Percentiles rank a stretch among this genome's conserved stretches.
phyloP scores from a whole-genome alignment of 768 basidiomycete genomes.

The Trametes gibbosa region DNA sequence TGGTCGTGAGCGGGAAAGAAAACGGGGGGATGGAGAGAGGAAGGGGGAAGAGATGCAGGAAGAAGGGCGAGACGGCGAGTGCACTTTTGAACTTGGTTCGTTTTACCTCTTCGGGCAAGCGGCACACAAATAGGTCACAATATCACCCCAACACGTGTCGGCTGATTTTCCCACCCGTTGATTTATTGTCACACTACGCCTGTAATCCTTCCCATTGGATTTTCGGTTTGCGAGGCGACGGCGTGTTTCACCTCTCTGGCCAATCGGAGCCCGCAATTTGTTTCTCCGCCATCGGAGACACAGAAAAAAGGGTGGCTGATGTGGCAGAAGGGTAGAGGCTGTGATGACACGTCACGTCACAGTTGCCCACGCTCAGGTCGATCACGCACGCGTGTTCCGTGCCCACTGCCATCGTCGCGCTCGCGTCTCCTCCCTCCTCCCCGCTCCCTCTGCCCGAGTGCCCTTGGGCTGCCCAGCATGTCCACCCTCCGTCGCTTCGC shows the following conservation, averaged over 20 bases:
- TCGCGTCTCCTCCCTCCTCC: neutral
- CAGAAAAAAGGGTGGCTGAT: slow-evolving; percentile 6
- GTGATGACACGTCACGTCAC: slow-evolving; percentile 19
- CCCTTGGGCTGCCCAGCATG: slow-evolving; percentile 5
- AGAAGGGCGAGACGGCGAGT: slow-evolving; percentile 16
- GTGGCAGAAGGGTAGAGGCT: slow-evolving; percentile 8
- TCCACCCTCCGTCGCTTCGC: slow-evolving; percentile 26
- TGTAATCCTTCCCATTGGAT: slow-evolving; percentile 14
- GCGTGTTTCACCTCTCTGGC: neutral
- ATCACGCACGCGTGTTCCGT: slow-evolving; percentile 16
- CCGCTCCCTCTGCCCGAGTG: neutral
- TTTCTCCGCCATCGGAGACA: slow-evolving; percentile 14
- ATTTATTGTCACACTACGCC: slow-evolving; percentile 22
- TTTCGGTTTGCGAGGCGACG: slow-evolving; percentile 18
- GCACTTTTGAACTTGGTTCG: slow-evolving; percentile 31
- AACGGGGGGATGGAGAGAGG: slow-evolving; percentile 16
- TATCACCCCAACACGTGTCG: slow-evolving; percentile 25
- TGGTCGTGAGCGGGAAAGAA: slow-evolving; percentile 25
- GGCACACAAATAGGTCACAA: slow-evolving; percentile 28
- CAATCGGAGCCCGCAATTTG: slow-evolving; percentile 3
- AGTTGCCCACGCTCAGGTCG: neutral
- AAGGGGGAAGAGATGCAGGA: slow-evolving; percentile 22
- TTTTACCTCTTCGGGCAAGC: slow-evolving; percentile 22
- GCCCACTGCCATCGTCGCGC: slow-evolving; percentile 18
- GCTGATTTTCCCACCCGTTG: slow-evolving; percentile 18